A percentile compares a stretch with the other conserved stretches of the same genome.
Conservation (phyloP, 352 stramenopile species). For the Globisporangium camurandrum region DNA sequence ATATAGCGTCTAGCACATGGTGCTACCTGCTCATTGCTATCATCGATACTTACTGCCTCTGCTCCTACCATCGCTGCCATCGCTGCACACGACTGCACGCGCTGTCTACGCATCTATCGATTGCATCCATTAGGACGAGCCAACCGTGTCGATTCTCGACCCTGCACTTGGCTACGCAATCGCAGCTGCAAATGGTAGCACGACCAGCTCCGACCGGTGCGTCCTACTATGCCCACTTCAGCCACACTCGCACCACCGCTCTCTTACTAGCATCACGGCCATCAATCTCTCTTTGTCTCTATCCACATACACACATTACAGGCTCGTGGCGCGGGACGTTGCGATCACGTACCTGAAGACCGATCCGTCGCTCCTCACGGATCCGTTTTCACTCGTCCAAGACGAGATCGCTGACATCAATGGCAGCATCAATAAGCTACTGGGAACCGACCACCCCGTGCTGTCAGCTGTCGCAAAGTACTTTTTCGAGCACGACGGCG, state of each 20-base stretch:
- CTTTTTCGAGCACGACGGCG: constrained; percentile 93
- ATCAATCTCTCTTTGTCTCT: too few species aligned
- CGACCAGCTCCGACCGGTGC: neutral
- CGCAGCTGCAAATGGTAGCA: constrained; percentile 9
- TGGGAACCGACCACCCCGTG: constrained; percentile 96
- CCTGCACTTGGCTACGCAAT: constrained; percentile 56
- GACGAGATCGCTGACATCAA: constrained; percentile 90
- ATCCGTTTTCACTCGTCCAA: constrained; percentile 92
- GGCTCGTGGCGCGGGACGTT: constrained; percentile 15
- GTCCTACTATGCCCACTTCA: too few species aligned
- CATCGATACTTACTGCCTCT: neutral
- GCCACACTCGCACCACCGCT: too few species aligned
- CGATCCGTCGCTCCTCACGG: constrained; percentile 42
- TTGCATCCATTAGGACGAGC: constrained; percentile 40
- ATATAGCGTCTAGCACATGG: neutral
- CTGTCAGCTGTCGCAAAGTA: constrained; percentile 94
- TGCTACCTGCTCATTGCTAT: neutral
- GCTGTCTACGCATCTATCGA: neutral
- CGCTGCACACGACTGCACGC: too few species aligned
- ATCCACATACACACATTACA: neutral
- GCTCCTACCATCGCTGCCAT: too few species aligned
- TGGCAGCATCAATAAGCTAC: constrained; percentile 92
- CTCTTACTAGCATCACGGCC: too few species aligned
- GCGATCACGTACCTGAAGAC: constrained; percentile 44
- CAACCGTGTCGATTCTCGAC: constrained; percentile 79